phyloP scores from a whole-genome alignment of 768 basidiomycete genomes.

The Lactarius quietus region DNA sequence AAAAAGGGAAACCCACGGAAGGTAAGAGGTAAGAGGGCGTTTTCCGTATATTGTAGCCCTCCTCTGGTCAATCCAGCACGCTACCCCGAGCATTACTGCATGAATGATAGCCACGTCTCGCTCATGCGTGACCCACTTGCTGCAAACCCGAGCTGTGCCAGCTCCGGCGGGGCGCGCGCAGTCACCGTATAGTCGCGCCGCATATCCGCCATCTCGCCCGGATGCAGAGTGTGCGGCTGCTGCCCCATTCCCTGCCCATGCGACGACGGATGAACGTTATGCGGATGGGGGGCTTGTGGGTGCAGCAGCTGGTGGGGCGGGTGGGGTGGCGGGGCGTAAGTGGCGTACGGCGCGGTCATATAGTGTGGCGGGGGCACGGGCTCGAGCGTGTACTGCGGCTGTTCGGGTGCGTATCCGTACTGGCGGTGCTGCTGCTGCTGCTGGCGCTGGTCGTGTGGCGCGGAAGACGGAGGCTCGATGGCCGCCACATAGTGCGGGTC shows the following conservation, averaged over 20 bases:
- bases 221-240: background rate
- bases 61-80: conserved; percentile 33
- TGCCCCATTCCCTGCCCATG: background rate
- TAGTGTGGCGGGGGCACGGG: conserved; percentile 2
- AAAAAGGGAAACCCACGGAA: background rate
- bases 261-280: background rate
- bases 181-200: background rate
- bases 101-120: conserved; percentile 58
- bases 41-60: background rate
- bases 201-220: conserved; percentile 6
- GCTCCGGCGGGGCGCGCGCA: conserved; percentile 35
- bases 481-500: conserved; percentile 11
- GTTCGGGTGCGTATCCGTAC: conserved; percentile 16
- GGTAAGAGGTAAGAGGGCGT: background rate
- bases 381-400: conserved; percentile 18
- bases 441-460: background rate
- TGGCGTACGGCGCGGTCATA: background rate
- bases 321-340: background rate
- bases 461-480: conserved; percentile 7
- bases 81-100: conserved; percentile 46
- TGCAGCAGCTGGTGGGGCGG: background rate
- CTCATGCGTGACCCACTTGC: conserved; percentile 48
- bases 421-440: conserved; percentile 10
- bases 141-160: conserved; percentile 58
- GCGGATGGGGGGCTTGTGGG: background rate